phyloP scores from a whole-genome alignment of 345 rosid species.

The Sisymbrium irio region DNA sequence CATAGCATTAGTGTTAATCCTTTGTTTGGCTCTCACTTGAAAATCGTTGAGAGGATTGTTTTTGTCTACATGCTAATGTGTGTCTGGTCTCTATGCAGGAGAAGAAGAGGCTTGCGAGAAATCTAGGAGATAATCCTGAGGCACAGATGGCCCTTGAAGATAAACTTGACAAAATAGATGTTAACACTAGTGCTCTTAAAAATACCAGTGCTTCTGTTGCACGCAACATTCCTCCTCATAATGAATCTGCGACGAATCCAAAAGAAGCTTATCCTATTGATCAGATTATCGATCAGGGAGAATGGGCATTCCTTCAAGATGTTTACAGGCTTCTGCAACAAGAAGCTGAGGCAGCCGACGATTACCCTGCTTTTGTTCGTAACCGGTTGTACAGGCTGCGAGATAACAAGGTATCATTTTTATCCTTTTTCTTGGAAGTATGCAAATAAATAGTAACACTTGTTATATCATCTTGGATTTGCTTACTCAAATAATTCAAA shows the following conservation, averaged over 20 bases:
- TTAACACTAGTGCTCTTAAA: slow-evolving; percentile 62
- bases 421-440: slow-evolving; percentile 1
- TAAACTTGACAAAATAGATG: slow-evolving; percentile 42
- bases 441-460: neutral
- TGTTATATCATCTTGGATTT: neutral
- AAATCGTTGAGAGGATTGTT: neutral
- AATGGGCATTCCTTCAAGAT: slow-evolving; percentile 68
- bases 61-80: neutral
- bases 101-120: slow-evolving; percentile 43
- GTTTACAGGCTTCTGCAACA: slow-evolving; percentile 40
- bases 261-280: slow-evolving; percentile 72
- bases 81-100: slow-evolving; percentile 42
- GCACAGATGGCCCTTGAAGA: slow-evolving; percentile 43
- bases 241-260: slow-evolving; percentile 54
- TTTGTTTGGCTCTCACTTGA: neutral
- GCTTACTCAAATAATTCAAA: neutral
- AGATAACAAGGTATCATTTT: slow-evolving; percentile 47
- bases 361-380: slow-evolving; percentile 66
- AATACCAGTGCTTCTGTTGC: slow-evolving; percentile 38
- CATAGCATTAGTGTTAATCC: neutral
- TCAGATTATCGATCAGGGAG: slow-evolving; percentile 62
- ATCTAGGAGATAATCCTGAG: slow-evolving; percentile 51
- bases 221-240: slow-evolving; percentile 73
- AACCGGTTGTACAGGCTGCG: slow-evolving; percentile 60
- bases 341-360: slow-evolving; percentile 32